Percentiles rank a stretch among this genome's conserved stretches.
Evolutionary conservation across 2,329 filamentous ascomycete species (phyloP).

Genomic region (Orbilia brochopaga): DNA sequence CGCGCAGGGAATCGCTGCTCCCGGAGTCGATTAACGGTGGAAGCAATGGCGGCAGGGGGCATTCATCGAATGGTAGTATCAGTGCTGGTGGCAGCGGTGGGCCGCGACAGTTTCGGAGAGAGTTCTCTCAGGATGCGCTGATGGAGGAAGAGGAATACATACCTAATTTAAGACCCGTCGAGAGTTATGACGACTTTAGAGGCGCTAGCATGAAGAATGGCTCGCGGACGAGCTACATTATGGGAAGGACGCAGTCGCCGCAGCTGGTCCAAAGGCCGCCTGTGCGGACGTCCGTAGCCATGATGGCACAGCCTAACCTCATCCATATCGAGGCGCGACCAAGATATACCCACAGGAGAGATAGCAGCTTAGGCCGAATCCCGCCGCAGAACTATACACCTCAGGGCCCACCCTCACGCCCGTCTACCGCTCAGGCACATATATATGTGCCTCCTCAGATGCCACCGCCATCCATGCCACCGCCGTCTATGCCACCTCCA

Average conservation of each 20-base stretch:
- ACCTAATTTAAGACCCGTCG: constrained; percentile 59
- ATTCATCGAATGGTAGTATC: constrained; percentile 17
- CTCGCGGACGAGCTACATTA: constrained; percentile 36
- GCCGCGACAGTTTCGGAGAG: constrained; percentile 24
- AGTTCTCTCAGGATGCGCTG: constrained; percentile 57
- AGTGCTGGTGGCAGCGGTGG: constrained; percentile 7
- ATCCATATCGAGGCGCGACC: constrained; percentile 38
- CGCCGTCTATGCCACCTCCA: constrained; percentile 9
- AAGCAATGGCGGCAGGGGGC: constrained; percentile 5
- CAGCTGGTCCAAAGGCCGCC: constrained; percentile 39
- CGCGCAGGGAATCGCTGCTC: constrained; percentile 57
- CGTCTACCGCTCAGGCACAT: constrained; percentile 20
- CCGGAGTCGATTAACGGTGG: constrained; percentile 52
- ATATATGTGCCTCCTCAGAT: constrained; percentile 34
- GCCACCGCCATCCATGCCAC: constrained; percentile 42
- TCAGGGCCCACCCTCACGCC: constrained; percentile 17
- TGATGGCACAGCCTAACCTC: constrained; percentile 40
- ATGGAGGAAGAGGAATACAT: constrained; percentile 61
- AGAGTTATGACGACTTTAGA: constrained; percentile 27
- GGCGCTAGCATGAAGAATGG: constrained; percentile 42
- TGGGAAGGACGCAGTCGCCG: constrained; percentile 37
- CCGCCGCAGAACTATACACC: constrained; percentile 23
- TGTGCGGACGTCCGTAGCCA: constrained; percentile 44
- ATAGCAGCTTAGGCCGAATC: constrained; percentile 24
- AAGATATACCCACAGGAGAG: constrained; percentile 36